Evolutionary conservation across 108 stramenopile genomes (phyloP), one percentile per base, ranked within the genome.

Genomic region (Hondaea fermentalgiana): DNA sequence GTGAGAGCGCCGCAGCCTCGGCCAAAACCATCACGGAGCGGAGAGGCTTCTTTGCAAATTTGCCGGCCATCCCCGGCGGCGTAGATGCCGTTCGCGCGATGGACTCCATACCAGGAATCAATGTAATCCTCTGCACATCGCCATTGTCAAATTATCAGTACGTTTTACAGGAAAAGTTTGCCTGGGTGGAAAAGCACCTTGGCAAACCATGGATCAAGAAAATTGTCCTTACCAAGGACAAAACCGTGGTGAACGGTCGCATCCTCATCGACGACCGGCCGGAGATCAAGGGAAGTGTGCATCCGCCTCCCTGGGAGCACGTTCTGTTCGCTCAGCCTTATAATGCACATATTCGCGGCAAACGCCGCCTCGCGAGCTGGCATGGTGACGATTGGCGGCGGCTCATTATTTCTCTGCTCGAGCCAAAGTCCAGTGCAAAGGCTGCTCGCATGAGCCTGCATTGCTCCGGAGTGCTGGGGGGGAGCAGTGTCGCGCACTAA

Each of bases 181-280:
- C 57, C 6, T 89, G 89, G 89, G 89, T 89, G 71, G 42, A 57
- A 12, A 17, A 57, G 35, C 72, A 89, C 55, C 88, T 89, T 5
- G 89, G 89, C 6, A 45, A 35, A 5, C 76, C 3, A 14, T 89
- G 89, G 89, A 29, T 25, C 43, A 29, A 88, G 76, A 88, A 83
- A 21, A 88, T 89, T 3, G 57, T 89, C 51, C 21, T 89, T 25
- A 28, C 89, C 43, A 72, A 55, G 49, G 89, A 89, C 72, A 89
- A 89, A 51, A 89, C 89, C 19, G 87, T 87, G 87, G 87, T 89
- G 23, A 23, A 29, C 8, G 89, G 89, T 43, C 19, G 35, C 49
- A 44, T 87, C 43, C 89, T 89, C 76, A 89, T 89, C 55, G 89
- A 89, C 45, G 89, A 89, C 89, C 88, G 87, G 1, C 89, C 89